Conservation (phyloP, 2,329 filamentous ascomycete species). For the Aspergillus sojae region DNA sequence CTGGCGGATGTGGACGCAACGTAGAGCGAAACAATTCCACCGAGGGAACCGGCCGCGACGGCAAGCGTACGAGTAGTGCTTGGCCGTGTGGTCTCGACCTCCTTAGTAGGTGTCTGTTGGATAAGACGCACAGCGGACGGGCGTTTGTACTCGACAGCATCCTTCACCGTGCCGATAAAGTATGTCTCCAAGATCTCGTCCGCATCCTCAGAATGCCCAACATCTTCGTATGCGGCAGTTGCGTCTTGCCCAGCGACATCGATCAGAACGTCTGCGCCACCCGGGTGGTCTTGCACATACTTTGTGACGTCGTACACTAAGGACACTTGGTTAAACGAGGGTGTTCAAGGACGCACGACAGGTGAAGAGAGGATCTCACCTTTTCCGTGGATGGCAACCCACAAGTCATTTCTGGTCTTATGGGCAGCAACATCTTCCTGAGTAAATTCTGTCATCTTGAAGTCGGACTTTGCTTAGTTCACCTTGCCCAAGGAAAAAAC, state of each 20-base stretch:
- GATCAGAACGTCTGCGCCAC: slow-evolving; percentile 43
- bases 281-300: slow-evolving; percentile 62
- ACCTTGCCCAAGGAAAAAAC: no score
- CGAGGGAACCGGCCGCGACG: no score
- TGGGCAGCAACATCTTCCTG: slow-evolving; percentile 50
- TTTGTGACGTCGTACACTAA: slow-evolving; percentile 62
- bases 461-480: no score
- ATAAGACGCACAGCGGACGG: slow-evolving; percentile 26
- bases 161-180: slow-evolving; percentile 34
- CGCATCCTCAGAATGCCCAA: slow-evolving; percentile 51
- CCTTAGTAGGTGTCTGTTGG: slow-evolving; percentile 5
- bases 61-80: no score
- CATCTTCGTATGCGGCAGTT: slow-evolving; percentile 46
- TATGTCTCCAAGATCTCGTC: slow-evolving; percentile 43
- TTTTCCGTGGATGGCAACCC: slow-evolving; percentile 60
- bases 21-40: no score
- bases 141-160: no score
- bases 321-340: no score
- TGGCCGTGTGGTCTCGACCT: no score
- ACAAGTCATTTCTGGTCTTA: slow-evolving; percentile 51
- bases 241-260: slow-evolving; percentile 48
- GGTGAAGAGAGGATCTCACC: slow-evolving; percentile 35
- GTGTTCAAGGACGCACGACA: background rate
- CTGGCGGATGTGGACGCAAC: no score
- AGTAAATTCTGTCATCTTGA: slow-evolving; percentile 23